Evolutionary conservation across 2,329 filamentous ascomycete genomes (phyloP), one percentile per base, ranked within the genome.

Genomic region (Helicocarpus griseus): DNA sequence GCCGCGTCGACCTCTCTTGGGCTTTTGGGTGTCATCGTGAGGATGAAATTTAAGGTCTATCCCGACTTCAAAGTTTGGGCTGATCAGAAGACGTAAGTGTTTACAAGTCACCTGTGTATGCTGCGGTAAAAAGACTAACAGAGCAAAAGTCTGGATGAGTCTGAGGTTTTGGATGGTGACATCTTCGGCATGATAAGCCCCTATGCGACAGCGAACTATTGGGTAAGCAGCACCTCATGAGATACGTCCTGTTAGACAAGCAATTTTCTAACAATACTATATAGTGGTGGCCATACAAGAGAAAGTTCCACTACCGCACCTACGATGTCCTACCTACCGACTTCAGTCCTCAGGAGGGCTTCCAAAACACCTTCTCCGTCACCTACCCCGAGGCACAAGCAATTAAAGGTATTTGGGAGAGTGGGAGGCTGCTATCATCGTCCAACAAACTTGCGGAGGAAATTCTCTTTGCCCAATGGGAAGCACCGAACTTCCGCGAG

Each of bases 271-370:
- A 17, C 7, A 3, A 4, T 28, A 19, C 21, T 47, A 5, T 4
- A 17, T 31, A 75, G 73, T 77, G 74, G 74, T 77, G 75, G 75
- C 75, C 75, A 1, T 75, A 73, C 58, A 69, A 73, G 54, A 65
- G 61, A 54, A 76, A 76, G 59, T 77, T 78, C 60, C 74, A 77
- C 61, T 73, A 72, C 62, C 68, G 75, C n/a, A 77, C 75, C 62
- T 78, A 78, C 59, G 73, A 77, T 57, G 60, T 68, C n/a, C 65
- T 77, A 3, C 64, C 69, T 0, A 55, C 60, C n/a, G 64, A 67
- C 38, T 62, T 64, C 9, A 72, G 67, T 48, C 56, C 62, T 33
- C 75, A 77, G 55, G 59, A 76, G 53, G 75, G 73, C 7, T 77
- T 77, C 60, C 75, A 77, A 54, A 75, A 72, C 54, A 78, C 75